Conservation (phyloP, 345 rosid genomes). For the Populus pruinosa region DNA sequence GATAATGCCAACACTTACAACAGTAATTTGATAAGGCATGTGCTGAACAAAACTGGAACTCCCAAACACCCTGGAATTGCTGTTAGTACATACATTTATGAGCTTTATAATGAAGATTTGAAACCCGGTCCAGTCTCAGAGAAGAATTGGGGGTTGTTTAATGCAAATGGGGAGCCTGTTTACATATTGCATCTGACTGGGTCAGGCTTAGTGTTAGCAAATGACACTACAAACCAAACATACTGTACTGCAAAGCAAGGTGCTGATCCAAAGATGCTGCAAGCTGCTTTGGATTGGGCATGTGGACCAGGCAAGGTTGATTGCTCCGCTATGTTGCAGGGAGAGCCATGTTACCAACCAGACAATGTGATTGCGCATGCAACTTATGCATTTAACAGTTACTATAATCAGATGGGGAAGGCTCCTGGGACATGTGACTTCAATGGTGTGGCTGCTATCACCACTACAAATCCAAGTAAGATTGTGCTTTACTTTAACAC, state of each 20-base stretch:
- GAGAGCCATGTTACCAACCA: constrained; percentile 81
- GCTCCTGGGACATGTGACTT: constrained; percentile 85
- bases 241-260: constrained; percentile 75
- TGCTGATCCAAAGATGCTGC: constrained; percentile 85
- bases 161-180: constrained; percentile 65
- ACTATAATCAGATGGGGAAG: constrained; percentile 75
- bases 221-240: constrained; percentile 91
- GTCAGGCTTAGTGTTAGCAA: constrained; percentile 50
- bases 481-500: neutral
- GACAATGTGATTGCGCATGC: constrained; percentile 74
- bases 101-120: constrained; percentile 87
- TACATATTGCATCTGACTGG: constrained; percentile 77
- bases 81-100: constrained; percentile 79
- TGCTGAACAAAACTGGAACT: constrained; percentile 84
- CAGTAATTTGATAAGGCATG: constrained; percentile 86
- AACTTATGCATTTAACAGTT: constrained; percentile 79
- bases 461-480: constrained; percentile 93
- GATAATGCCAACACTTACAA: constrained; percentile 93
- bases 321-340: constrained; percentile 75
- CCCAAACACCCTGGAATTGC: constrained; percentile 88
- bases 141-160: constrained; percentile 93
- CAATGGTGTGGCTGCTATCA: constrained; percentile 86
- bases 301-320: constrained; percentile 97
- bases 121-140: constrained; percentile 76
- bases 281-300: constrained; percentile 98